These are phyloP conservation scores for Phallus indusiatus DNA, from an alignment of 768 basidiomycete genomes.

Conservation along the genomic window DNA sequence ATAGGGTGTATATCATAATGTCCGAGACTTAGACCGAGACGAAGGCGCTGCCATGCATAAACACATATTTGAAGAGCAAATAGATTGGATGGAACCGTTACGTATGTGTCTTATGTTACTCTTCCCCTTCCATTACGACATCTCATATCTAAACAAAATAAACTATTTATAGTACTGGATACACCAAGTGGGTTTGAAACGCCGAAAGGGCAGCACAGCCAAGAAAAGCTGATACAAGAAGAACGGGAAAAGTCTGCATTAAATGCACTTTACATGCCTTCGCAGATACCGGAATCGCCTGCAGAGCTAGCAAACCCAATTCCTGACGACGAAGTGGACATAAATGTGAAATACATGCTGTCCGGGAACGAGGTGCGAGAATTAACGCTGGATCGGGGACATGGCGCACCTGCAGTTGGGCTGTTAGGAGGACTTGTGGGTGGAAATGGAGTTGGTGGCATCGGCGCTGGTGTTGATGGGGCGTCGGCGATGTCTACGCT, in stretches of 20 bases:
- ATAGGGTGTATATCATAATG: conserved; percentile 69
- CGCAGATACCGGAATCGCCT: conserved; percentile 71
- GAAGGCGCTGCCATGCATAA: conserved; percentile 81
- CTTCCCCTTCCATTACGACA: conserved; percentile 11
- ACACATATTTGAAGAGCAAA: conserved; percentile 73
- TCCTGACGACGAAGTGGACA: conserved; percentile 62
- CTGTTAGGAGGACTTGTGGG: background rate
- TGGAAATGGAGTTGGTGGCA: background rate
- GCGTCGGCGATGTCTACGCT: background rate
- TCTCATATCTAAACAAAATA: conserved; percentile 14
- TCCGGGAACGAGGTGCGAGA: conserved; percentile 48
- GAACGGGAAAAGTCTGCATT: conserved; percentile 71
- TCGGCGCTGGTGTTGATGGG: too few species aligned
- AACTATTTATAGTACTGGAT: conserved; percentile 43
- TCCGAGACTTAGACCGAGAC: conserved; percentile 80
- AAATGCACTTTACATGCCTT: conserved; percentile 62
- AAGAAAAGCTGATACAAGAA: conserved; percentile 64
- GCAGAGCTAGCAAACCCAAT: conserved; percentile 54
- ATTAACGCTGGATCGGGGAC: conserved; percentile 2
- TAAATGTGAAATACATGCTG: conserved; percentile 53
- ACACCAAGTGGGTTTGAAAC: conserved; percentile 47
- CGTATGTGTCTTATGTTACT: conserved; percentile 41
- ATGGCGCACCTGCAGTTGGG: background rate
- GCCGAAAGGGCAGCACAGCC: conserved; percentile 54
- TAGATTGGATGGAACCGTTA: conserved; percentile 79